Base-by-base conservation (phyloP, 371 early-diverging fungal genomes). In the Mucor mucedo region DNA sequence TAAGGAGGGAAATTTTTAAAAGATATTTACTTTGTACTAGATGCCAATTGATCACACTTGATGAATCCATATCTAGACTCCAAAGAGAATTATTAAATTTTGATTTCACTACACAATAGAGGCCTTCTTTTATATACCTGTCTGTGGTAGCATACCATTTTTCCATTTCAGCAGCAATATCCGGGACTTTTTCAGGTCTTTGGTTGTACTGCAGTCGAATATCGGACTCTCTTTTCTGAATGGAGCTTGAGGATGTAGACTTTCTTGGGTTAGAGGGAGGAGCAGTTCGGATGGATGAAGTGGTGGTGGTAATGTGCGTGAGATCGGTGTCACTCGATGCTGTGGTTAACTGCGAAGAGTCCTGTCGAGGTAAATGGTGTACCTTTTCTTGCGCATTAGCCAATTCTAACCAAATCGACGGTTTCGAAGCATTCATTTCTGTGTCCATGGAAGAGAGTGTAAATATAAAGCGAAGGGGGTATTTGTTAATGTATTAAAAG, bases 81-180 rank as follows among this genome's bases (percentile, higher is more conserved):
- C 7, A 8, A 21, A 5, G 3, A 47, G 47, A 47, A 16, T 16
- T 4, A 47, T 0, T 32, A 55, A 35, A 21, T 21, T 21, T 21
- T 21, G 21, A 21, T 21, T 21, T 14, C n/a, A 52, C 45, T 8
- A 61, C 28, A 32, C 11, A n/a, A 48, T 27, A 29, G 38, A 11
- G n/a, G 7, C 3, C 1, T 30, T 32, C 33, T 47, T 9, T 35
- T 14, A 14, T 42, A 14, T 71, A 82, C 83, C 83, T 75, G 57
- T 82, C 78, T 16, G 78, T 70, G 68, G 72, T 70, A 1, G 72
- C 66, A 69, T 70, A 79, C 83, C 83, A 82, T 38, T 78, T 76
- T 52, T 82, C 83, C 80, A 82, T 79, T 70, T 82, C 80, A 21
- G 61, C 68, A 13, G 70, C 69, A 2, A 79, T 55, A 47, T 79